Evolutionary conservation across 352 stramenopile genomes (phyloP).

Genomic region (Phytophthora pluvialis): DNA sequence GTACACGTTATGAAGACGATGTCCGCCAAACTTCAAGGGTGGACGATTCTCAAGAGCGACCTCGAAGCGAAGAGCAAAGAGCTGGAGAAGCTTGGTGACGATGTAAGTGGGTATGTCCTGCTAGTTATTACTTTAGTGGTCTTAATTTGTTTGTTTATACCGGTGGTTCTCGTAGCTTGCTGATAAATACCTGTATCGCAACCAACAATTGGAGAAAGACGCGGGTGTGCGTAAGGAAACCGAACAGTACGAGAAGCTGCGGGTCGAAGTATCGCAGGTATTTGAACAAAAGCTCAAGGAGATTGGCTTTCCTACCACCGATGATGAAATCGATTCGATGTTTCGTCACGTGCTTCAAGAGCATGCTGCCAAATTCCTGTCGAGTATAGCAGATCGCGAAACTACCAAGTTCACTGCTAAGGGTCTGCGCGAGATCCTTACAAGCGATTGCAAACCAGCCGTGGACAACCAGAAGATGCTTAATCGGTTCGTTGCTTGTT

Average conservation of each 20-base stretch:
- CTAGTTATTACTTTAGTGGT: not conserved
- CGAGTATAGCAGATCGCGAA: constrained; percentile 41
- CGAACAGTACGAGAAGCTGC: constrained; percentile 67
- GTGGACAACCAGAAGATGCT: constrained; percentile 81
- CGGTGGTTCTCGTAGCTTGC: constrained; percentile 49
- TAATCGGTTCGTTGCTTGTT: constrained; percentile 52
- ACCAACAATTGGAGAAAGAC: constrained; percentile 67
- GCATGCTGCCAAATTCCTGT: constrained; percentile 65
- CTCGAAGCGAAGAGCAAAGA: constrained; percentile 66
- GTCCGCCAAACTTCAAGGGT: constrained; percentile 65
- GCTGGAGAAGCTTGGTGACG: constrained; percentile 76
- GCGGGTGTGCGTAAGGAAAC: constrained; percentile 61
- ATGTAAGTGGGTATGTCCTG: constrained; percentile 48
- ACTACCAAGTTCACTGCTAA: constrained; percentile 55
- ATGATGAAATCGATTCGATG: constrained; percentile 67
- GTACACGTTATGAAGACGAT: constrained; percentile 59
- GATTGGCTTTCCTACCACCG: constrained; percentile 61
- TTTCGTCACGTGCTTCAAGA: constrained; percentile 68
- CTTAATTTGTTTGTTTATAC: constrained; percentile 3
- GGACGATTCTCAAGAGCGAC: constrained; percentile 74
- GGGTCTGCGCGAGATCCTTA: constrained; percentile 61
- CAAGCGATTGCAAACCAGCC: constrained; percentile 56
- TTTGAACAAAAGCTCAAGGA: constrained; percentile 67
- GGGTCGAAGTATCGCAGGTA: constrained; percentile 53
- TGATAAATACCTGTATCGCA: constrained; percentile 73